Base-by-base conservation (phyloP, 2,329 filamentous ascomycete species). In the Fusarium succisae region DNA sequence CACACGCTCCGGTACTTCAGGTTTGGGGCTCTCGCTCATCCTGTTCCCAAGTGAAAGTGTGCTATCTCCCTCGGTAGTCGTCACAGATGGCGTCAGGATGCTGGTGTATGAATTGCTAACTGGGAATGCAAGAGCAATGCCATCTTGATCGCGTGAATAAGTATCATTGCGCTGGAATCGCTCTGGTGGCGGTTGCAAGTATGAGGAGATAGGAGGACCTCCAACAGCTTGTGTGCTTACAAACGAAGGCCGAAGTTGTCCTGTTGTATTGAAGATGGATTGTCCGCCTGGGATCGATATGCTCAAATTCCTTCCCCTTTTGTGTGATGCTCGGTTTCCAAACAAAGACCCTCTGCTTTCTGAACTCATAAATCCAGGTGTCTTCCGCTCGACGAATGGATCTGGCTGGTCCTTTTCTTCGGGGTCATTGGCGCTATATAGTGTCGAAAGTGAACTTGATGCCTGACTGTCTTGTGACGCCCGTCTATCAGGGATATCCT, bases 381-480 rank as follows among this genome's bases (percentile, higher is more conserved):
- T 41, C 37, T 45, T 66, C 10, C 41, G 62, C 55, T 81, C 81
- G 3, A 81, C 74, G 53, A 83, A 83, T 1, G 82, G 82, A 37
- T 83, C 82, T 28, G 77, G 51, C 22, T 70, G 58, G 7, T 78
- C 72, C 24, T 80, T 80, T 12, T 85, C 83, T 14, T 86, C 83
- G 3, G 82, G 80, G 60, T 89, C 87, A 37, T 88, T 87, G 54
- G 86, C 86, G 66, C 88, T 90, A 70, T 89, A 89, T 10, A 90
- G 78, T 1, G 88, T 90, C 8, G 88, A 90, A 10, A 90, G 80
- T 6, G 87, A 85, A 44, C 87, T 89, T 0, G 87, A 89, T 20
- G 83, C 80, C 14, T 86, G 82, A 69, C 86, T 88, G 8, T 83
- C 81, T 8, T 78, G 64, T 0, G 85, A 86, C 9, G 58, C 64